These are phyloP conservation scores for Dipodascus albidus DNA, from an alignment of 805 yeast species.

Conservation along the genomic window DNA sequence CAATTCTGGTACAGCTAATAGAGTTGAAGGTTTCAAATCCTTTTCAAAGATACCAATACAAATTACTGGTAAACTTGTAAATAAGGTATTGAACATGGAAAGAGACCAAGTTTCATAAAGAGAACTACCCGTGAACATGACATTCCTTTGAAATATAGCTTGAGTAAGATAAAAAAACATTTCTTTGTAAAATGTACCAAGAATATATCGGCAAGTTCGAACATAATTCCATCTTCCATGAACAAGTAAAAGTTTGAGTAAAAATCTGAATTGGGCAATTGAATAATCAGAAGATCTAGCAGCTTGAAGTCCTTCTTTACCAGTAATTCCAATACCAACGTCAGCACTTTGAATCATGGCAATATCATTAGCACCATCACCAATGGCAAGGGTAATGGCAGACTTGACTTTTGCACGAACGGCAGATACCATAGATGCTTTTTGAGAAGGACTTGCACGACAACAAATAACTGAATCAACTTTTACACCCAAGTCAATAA, in stretches of 20 bases:
- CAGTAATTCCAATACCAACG: slow-evolving; percentile 95
- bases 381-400: slow-evolving; percentile 86
- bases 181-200: slow-evolving; percentile 93
- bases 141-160: slow-evolving; percentile 71
- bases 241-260: slow-evolving; percentile 73
- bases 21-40: slow-evolving; percentile 78
- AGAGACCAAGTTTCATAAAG: slow-evolving; percentile 92
- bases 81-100: slow-evolving; percentile 93
- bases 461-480: slow-evolving; percentile 91
- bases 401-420: slow-evolving; percentile 60
- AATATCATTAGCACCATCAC: slow-evolving; percentile 98
- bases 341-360: slow-evolving; percentile 99
- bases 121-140: slow-evolving; percentile 87
- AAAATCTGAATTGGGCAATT: slow-evolving; percentile 83
- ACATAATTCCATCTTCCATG: slow-evolving; percentile 95
- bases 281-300: slow-evolving; percentile 92
- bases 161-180: slow-evolving; percentile 82
- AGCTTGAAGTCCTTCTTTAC: slow-evolving; percentile 94
- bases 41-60: slow-evolving; percentile 93
- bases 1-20: slow-evolving; percentile 84
- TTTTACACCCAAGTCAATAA: slow-evolving; percentile 73
- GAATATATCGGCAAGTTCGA: slow-evolving; percentile 81
- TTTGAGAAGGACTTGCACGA: slow-evolving; percentile 94
- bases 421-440: slow-evolving; percentile 74
- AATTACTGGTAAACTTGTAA: slow-evolving; percentile 84